phyloP scores from a whole-genome alignment of 2,329 filamentous ascomycete genomes.

The Fusarium succisae region DNA sequence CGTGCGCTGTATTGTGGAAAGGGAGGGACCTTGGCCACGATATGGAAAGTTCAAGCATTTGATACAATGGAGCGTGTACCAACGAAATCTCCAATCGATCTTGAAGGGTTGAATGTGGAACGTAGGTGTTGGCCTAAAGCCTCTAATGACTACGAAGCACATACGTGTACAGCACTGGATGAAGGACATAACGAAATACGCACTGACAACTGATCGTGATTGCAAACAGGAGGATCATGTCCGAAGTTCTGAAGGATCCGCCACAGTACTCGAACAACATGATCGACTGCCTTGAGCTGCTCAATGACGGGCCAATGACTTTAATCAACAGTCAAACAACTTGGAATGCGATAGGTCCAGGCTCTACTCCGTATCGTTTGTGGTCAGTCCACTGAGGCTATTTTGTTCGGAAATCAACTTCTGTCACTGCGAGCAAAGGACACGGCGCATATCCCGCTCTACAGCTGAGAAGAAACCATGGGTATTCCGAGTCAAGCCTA shows the following conservation, averaged over 20 bases:
- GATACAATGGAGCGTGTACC: neutral
- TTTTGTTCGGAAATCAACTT: neutral
- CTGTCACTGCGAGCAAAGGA: neutral
- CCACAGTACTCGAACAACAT: neutral
- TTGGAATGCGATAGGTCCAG: neutral
- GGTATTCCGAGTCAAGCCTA: neutral
- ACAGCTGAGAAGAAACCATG: neutral
- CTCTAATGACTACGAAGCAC: neutral
- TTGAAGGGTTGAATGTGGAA: neutral
- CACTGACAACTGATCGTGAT: neutral
- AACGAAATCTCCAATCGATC: neutral
- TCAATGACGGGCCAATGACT: slow-evolving; percentile 21
- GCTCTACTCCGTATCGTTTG: neutral
- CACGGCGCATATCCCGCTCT: neutral
- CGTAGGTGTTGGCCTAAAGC: neutral
- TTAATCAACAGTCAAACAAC: neutral
- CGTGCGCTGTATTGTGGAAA: neutral
- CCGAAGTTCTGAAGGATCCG: neutral
- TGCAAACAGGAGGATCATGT: neutral
- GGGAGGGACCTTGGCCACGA: neutral
- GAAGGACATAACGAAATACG: neutral
- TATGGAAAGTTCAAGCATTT: neutral
- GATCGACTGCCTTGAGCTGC: neutral
- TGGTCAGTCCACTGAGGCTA: neutral
- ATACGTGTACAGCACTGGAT: neutral